phyloP scores from a whole-genome alignment of 2,329 filamentous ascomycete genomes.

The Podosphaera leucotricha region DNA sequence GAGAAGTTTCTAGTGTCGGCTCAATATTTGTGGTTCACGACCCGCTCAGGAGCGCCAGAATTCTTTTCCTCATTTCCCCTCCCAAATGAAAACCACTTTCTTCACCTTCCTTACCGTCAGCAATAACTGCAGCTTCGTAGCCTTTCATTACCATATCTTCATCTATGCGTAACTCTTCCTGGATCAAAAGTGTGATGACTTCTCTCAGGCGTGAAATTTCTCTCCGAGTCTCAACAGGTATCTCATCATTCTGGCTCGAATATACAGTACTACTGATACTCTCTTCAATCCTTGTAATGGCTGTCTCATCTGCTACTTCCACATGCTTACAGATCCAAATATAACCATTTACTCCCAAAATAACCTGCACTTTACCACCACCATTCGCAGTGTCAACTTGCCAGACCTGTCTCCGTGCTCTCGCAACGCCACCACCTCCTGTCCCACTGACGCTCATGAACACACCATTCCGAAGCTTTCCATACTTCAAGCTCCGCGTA shows the following conservation, averaged over 20 bases:
- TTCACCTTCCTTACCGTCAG: conserved; percentile 33
- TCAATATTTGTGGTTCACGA: not conserved
- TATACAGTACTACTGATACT: conserved; percentile 68
- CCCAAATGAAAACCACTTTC: conserved; percentile 34
- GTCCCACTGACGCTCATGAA: conserved; percentile 65
- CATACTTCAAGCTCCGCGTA: conserved; percentile 77
- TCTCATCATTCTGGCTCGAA: conserved; percentile 80
- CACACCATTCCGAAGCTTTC: conserved; percentile 80
- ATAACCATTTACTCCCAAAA: conserved; percentile 88
- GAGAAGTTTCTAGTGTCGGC: too few relatives aligned
- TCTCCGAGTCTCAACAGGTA: conserved; percentile 50
- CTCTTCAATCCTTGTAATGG: conserved; percentile 77
- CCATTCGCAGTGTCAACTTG: conserved; percentile 38
- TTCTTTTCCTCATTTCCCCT: conserved; percentile 19
- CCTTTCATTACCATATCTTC: conserved; percentile 68
- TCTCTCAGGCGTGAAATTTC: conserved; percentile 73
- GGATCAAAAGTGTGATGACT: conserved; percentile 61
- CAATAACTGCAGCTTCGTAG: conserved; percentile 60
- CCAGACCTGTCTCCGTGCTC: conserved; percentile 69
- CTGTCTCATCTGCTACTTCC: conserved; percentile 26
- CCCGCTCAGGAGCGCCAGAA: conserved; percentile 11
- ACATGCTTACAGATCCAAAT: conserved; percentile 84
- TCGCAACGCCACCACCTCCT: conserved; percentile 61
- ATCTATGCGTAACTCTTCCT: conserved; percentile 63
- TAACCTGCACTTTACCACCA: conserved; percentile 51